Percentiles rank a stretch among this genome's conserved stretches.
Evolutionary conservation across 2,329 filamentous ascomycete species (phyloP).

Genomic region (Calonectria multiphialidica): DNA sequence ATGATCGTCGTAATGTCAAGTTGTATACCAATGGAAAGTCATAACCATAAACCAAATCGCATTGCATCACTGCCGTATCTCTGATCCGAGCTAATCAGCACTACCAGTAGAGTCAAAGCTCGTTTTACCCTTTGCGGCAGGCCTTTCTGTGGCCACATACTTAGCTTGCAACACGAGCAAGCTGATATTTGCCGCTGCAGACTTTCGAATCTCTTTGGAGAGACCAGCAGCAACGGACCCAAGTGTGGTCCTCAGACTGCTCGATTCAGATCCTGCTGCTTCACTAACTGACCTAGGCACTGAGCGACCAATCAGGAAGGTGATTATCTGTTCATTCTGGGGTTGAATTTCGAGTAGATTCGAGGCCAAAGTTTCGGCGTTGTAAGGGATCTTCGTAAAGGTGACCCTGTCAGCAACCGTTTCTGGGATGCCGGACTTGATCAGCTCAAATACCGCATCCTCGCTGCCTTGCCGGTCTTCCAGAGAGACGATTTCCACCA

Average conservation of each 20-base stretch:
- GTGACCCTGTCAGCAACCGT: constrained; percentile 1
- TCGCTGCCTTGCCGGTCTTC: constrained; percentile 1
- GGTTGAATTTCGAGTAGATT: constrained; percentile 8
- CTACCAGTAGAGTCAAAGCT: constrained; percentile 11
- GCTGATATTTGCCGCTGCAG: constrained; percentile 1
- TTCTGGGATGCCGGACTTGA: constrained; percentile 18
- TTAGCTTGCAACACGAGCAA: constrained; percentile 24
- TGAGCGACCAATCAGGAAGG: constrained; percentile 24
- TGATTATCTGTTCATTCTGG: constrained; percentile 16
- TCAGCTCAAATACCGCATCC: constrained; percentile 13
- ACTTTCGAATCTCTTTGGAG: constrained; percentile 17
- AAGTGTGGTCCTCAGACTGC: constrained; percentile 3
- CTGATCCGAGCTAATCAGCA: not conserved
- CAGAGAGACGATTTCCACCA: constrained; percentile 19
- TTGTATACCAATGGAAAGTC: not conserved
- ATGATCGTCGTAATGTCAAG: not conserved
- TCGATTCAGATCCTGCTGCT: constrained; percentile 1
- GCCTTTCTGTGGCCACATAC: not conserved
- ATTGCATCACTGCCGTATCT: not conserved
- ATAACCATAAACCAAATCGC: not conserved
- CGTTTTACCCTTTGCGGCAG: not conserved
- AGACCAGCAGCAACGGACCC: constrained; percentile 17
- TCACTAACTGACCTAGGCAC: not conserved
- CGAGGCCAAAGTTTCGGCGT: constrained; percentile 9
- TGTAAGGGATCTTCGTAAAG: constrained; percentile 28